Evolutionary conservation across 192 early-diverging fungal species (phyloP).

Genomic region (Phlyctochytrium bullatum): DNA sequence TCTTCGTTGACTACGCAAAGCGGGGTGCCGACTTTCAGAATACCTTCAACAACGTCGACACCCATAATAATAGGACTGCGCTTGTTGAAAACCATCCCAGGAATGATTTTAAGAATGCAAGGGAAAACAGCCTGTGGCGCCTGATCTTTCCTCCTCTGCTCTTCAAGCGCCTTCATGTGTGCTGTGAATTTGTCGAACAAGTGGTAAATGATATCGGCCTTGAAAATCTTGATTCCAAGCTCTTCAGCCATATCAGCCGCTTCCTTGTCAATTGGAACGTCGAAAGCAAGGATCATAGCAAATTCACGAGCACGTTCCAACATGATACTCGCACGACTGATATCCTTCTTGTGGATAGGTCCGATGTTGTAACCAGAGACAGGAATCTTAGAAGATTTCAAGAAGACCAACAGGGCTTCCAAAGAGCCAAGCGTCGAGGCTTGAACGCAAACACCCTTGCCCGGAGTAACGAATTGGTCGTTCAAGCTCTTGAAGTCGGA

Average conservation of each 20-base stretch:
- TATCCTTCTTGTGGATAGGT: constrained; percentile 96
- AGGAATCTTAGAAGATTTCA: constrained; percentile 88
- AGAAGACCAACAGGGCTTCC: constrained; percentile 93
- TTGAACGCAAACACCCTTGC: constrained; percentile 94
- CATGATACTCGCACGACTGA: constrained; percentile 88
- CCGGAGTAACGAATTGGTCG: constrained; percentile 76
- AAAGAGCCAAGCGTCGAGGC: constrained; percentile 97
- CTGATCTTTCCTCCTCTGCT: constrained; percentile 84
- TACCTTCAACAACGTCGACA: constrained; percentile 91
- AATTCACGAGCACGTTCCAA: constrained; percentile 84
- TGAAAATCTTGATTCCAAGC: constrained; percentile 87
- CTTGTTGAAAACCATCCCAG: constrained; percentile 91
- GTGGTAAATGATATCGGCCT: constrained; percentile 98
- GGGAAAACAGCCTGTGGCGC: constrained; percentile 95
- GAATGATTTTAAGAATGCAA: constrained; percentile 85
- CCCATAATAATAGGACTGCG: constrained; percentile 93
- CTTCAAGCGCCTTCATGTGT: constrained; percentile 73
- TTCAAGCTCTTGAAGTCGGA: constrained; percentile 76
- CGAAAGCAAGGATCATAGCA: constrained; percentile 54
- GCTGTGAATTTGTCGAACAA: constrained; percentile 92
- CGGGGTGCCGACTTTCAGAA: constrained; percentile 85
- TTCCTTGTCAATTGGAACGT: constrained; percentile 68
- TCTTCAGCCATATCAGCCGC: constrained; percentile 90
- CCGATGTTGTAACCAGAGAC: constrained; percentile 97
- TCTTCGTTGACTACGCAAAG: constrained; percentile 79